Conservation (phyloP, 2,329 filamentous ascomycete genomes). For the Diaporthe destruens region DNA sequence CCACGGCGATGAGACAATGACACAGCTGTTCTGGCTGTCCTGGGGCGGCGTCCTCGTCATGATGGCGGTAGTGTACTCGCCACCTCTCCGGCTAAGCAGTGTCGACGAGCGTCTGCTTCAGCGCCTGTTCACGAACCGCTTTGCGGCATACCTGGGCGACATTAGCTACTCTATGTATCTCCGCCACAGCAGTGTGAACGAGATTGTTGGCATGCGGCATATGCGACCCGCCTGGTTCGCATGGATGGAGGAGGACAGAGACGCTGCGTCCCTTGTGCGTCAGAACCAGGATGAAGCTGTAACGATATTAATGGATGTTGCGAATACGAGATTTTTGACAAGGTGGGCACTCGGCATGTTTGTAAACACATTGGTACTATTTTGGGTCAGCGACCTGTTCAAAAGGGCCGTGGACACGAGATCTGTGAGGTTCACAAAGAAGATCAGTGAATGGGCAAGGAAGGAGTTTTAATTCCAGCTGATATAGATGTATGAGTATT, state of each 20-base stretch:
- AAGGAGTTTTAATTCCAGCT: background rate
- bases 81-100: conserved; percentile 18
- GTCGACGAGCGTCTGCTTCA: conserved; percentile 39
- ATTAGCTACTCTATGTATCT: conserved; percentile 46
- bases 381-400: conserved; percentile 46
- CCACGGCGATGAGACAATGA: background rate
- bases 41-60: conserved; percentile 41
- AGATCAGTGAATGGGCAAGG: conserved; percentile 40
- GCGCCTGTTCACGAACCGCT: conserved; percentile 44
- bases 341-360: background rate
- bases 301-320: background rate
- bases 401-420: conserved; percentile 43
- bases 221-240: conserved; percentile 16
- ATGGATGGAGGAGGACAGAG: background rate
- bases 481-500: too few relatives aligned
- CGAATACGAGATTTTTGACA: background rate
- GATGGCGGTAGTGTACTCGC: conserved; percentile 44
- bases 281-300: background rate
- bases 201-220: conserved; percentile 22
- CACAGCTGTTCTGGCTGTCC: conserved; percentile 11
- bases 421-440: conserved; percentile 41
- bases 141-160: conserved; percentile 45
- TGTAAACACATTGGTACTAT: conserved; percentile 41
- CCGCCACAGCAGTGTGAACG: conserved; percentile 42
- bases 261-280: background rate